Base-by-base conservation (phyloP, 208 protist species). In the Blastocrithidia nonstop region DNA sequence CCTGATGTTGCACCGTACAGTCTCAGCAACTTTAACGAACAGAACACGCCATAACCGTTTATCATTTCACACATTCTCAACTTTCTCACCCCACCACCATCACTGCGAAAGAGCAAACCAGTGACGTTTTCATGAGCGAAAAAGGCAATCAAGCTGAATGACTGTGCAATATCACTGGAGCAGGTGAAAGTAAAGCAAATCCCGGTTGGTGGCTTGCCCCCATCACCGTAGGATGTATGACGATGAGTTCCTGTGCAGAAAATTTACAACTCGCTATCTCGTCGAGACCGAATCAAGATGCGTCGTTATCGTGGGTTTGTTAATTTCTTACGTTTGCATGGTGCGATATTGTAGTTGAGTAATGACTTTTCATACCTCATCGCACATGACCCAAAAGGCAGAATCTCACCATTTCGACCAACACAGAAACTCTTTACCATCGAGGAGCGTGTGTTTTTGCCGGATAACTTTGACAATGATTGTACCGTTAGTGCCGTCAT, bases 291-390 rank as follows among this genome's bases (percentile, higher is more conserved):
- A 9, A 56, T 45, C 33, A 24, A 45, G 8, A 37, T 92, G 19
- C 62, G 74, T 0, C 54, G 50, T 0, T 88, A 79, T 51, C 64
- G 66, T 15, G 78, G 78, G 6, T 50, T 92, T 1, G 72, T 80
- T 1, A 71, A 75, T 28, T 92, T 88, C 57, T 57, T 92, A 21
- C 74, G 83, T 13, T 67, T 88, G 20, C 83, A 92, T 52, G 83
- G 83, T 3, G 67, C 80, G 46, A 20, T 88, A 7, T 88, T 92
- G 47, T 69, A 86, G 51, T 29, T 92, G 4, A 85, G 75, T 45
- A 45, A 22, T 16, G 78, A 92, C 41, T 58, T 83, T 32, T 27
- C 55, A 21, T 59, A 85, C 48, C 70, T 92, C 50, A 88, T 92
- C 33, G 72, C 76, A 3, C 78, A 92, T 49, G 75, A 86, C 55